Conservation (phyloP, 2,329 filamentous ascomycete species). For the Periconia sp. region DNA sequence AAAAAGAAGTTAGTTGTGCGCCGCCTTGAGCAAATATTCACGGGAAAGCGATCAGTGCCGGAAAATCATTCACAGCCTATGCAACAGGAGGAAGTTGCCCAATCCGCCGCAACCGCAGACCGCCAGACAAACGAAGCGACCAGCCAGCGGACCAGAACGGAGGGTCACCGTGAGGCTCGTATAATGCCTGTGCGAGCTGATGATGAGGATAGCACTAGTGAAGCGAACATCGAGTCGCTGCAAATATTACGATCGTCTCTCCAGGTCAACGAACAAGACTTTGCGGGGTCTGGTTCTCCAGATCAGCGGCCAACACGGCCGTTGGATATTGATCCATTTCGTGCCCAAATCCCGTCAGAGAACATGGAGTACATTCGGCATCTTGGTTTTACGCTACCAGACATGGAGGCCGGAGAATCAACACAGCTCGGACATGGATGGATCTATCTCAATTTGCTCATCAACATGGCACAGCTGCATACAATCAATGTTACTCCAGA, state of each 20-base stretch:
- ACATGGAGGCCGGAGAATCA: constrained; percentile 53
- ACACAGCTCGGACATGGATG: constrained; percentile 71
- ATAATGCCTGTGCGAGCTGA: constrained; percentile 41
- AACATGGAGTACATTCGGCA: constrained; percentile 81
- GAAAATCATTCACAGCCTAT: constrained; percentile 52
- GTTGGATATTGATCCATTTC: constrained; percentile 74
- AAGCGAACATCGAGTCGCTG: constrained; percentile 15
- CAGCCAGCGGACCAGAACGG: constrained; percentile 36
- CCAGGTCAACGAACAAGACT: constrained; percentile 26
- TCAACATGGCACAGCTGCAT: constrained; percentile 81
- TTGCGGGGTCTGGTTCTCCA: constrained; percentile 43
- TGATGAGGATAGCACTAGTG: constrained; percentile 13
- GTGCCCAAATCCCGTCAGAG: constrained; percentile 72
- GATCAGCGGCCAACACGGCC: constrained; percentile 79
- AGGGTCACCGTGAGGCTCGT: constrained; percentile 50
- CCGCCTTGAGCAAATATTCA: constrained; percentile 78
- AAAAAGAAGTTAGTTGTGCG: constrained; percentile 77
- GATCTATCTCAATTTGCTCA: constrained; percentile 80
- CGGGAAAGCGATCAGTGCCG: constrained; percentile 60
- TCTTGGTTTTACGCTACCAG: constrained; percentile 66
- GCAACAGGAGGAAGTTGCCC: constrained; percentile 61
- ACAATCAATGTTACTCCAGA: constrained; percentile 80
- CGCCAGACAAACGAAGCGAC: constrained; percentile 44
- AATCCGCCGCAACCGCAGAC: constrained; percentile 54
- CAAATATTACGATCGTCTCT: constrained; percentile 20